These are phyloP conservation scores for Lipomyces oligophaga DNA, from an alignment of 805 yeast species.

Conservation along the genomic window DNA sequence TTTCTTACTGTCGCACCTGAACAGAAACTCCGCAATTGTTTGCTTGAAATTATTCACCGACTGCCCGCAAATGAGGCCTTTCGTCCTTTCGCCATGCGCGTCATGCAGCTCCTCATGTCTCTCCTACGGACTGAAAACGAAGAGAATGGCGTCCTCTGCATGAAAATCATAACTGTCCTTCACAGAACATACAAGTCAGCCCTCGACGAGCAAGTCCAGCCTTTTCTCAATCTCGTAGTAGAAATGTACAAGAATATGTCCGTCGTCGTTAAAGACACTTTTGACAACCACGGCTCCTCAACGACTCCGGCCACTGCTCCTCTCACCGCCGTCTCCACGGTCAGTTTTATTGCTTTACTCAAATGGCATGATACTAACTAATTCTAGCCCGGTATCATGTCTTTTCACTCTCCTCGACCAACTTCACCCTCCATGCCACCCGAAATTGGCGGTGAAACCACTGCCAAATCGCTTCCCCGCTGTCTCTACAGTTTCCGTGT, in stretches of 20 bases:
- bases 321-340: slow-evolving; percentile 11
- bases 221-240: slow-evolving; percentile 71
- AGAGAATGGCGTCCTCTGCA: slow-evolving; percentile 87
- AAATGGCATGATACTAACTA: not conserved
- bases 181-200: slow-evolving; percentile 77
- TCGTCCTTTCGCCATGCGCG: slow-evolving; percentile 60
- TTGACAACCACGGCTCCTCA: slow-evolving; percentile 40
- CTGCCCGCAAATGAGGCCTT: slow-evolving; percentile 78
- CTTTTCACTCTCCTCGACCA: slow-evolving; percentile 41
- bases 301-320: slow-evolving; percentile 3
- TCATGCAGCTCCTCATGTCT: slow-evolving; percentile 56
- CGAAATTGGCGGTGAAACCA: slow-evolving; percentile 42
- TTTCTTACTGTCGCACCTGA: slow-evolving; percentile 64
- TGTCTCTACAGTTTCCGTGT: slow-evolving; percentile 85
- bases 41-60: slow-evolving; percentile 75
- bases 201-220: slow-evolving; percentile 66
- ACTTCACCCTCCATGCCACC: slow-evolving; percentile 42
- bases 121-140: slow-evolving; percentile 79
- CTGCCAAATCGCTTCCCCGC: slow-evolving; percentile 52
- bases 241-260: slow-evolving; percentile 78
- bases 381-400: slow-evolving; percentile 22
- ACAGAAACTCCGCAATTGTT: slow-evolving; percentile 69
- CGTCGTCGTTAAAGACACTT: slow-evolving; percentile 64
- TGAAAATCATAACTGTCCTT: slow-evolving; percentile 79
- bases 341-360: not conserved